phyloP scores from a whole-genome alignment of 176 grass and related monocot genomes.

The Triticum dicoccoides region DNA sequence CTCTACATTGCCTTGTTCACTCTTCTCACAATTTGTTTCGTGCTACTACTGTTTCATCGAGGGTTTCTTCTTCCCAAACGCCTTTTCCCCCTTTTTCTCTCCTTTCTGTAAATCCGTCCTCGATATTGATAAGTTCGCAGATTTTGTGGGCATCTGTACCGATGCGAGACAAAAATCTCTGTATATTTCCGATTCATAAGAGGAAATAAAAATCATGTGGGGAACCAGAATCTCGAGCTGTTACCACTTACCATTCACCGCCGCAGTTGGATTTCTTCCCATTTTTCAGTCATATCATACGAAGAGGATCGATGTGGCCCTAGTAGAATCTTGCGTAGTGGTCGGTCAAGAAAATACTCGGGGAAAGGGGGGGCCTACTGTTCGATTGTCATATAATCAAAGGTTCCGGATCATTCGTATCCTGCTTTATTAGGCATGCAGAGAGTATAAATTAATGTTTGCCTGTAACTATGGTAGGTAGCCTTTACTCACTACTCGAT shows the following conservation, averaged over 20 bases:
- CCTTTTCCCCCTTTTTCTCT: no score
- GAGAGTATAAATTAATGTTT: neutral
- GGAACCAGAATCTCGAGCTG: neutral
- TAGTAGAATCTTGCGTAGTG: neutral
- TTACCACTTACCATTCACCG: neutral
- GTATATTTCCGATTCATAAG: neutral
- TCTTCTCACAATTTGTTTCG: neutral
- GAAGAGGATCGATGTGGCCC: neutral
- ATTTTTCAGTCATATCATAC: neutral
- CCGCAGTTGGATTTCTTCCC: neutral
- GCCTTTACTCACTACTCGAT: neutral
- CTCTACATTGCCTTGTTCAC: neutral
- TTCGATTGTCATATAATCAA: constrained; percentile 4
- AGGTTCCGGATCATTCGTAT: neutral
- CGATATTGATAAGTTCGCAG: neutral
- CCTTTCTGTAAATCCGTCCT: no score
- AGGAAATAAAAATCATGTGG: no score
- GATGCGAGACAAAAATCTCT: neutral
- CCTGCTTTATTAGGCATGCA: neutral
- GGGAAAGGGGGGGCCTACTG: neutral
- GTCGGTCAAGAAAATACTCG: neutral
- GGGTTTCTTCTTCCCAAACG: neutral
- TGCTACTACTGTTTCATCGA: neutral
- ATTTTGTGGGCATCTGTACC: neutral
- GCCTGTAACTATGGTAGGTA: no score